Evolutionary conservation across 805 yeast species (phyloP), one percentile per base, ranked within the genome.

Genomic region (Metschnikowia proteae): DNA sequence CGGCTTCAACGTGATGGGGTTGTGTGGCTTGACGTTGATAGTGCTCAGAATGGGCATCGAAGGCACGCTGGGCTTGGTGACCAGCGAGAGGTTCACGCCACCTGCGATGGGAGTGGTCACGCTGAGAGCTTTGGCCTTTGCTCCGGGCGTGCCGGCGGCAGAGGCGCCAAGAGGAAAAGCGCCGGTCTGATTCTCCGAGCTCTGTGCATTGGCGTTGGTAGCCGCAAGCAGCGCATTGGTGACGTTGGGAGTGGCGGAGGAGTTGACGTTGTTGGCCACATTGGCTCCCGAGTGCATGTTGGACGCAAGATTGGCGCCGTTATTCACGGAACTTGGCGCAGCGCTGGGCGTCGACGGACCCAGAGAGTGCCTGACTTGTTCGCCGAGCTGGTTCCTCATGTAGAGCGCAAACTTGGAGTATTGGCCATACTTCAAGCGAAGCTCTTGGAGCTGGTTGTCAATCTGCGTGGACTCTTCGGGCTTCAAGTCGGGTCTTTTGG

Each of bases 11-110:
- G 82, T 68, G 4, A 83, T 83, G 0, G 96, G 83, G 8, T 75
- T 74, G 6, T 88, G 84, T 4, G 83, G 79, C 50, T 80, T 77
- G 5, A 88, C 81, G 45, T 83, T 77, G 45, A 94, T 73, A 17
- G 79, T 81, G 39, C 78, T 78, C 1, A 96, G 84, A 35, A 92
- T 84, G 1, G 88, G 86, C 32, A 84, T 73, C n/a, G 83, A 76
- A 1, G 89, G 88, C 28, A 78, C 80, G 40, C 77, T 68, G 22
- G 84, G 78, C 49, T 80, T 76, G 26, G 78, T 75, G 32, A 68
- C 69, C 45, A 69, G 76, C 26, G 69, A 57, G 31, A 71, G 62
- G 47, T 68, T 70, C 36, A 70, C 55, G 10, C 60, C 60, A 2
- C 58, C 53, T 3, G 45, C 51, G n/a, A 51, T 44, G 3, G 52